Conservation (phyloP, 805 yeast species). For the Starmera caribaea region DNA sequence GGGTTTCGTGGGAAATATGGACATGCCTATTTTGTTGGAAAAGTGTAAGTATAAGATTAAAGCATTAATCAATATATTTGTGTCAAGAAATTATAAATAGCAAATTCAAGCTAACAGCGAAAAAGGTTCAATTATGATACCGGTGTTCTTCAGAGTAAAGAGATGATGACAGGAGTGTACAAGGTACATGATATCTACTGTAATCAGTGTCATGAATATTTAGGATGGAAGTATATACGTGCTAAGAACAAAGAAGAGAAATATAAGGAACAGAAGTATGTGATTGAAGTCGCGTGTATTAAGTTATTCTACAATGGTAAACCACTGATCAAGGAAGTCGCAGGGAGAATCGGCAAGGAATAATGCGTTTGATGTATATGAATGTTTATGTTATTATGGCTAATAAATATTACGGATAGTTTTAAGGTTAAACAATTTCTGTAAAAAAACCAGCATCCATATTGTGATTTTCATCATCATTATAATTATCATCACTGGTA, state of each 20-base stretch:
- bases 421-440: conserved; percentile 10
- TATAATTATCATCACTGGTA: background rate
- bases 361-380: too few relatives aligned
- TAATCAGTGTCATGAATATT: conserved; percentile 38
- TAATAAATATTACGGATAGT: too few relatives aligned
- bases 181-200: conserved; percentile 48
- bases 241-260: conserved; percentile 35
- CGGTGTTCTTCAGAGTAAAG: conserved; percentile 26
- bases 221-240: conserved; percentile 58
- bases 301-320: background rate
- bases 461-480: background rate
- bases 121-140: conserved; percentile 4
- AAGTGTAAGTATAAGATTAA: conserved; percentile 21
- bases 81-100: conserved; percentile 6
- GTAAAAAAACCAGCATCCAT: conserved; percentile 13
- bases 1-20: conserved; percentile 51
- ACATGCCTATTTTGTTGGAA: conserved; percentile 42
- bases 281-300: conserved; percentile 29
- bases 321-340: too few relatives aligned
- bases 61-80: too few relatives aligned
- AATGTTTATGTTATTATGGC: too few relatives aligned
- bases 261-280: conserved; percentile 53
- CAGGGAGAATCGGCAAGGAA: too few relatives aligned
- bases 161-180: conserved; percentile 54
- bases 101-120: conserved; percentile 22